Evolutionary conservation across 768 basidiomycete genomes (phyloP).

Genomic region (Boletus rex-veris): DNA sequence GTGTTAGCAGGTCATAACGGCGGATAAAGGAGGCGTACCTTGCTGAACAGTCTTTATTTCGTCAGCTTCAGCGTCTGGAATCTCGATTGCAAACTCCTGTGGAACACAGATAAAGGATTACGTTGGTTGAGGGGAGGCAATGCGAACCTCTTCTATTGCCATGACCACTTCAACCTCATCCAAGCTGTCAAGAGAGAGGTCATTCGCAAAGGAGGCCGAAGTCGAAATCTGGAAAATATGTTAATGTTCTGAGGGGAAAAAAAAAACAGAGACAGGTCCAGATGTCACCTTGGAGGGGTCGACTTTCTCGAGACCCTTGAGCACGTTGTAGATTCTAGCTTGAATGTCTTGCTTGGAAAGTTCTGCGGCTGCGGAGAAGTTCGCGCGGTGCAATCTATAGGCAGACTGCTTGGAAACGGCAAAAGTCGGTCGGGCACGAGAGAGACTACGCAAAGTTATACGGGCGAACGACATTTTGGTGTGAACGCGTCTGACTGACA

Average conservation of each 20-base stretch:
- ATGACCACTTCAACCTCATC: constrained; percentile 98
- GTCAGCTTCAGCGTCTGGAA: constrained; percentile 96
- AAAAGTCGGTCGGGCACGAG: constrained; percentile 27
- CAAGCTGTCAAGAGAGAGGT: constrained; percentile 77
- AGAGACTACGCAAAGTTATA: constrained; percentile 30
- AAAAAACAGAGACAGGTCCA: constrained; percentile 4
- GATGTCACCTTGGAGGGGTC: constrained; percentile 26
- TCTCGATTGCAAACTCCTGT: constrained; percentile 96
- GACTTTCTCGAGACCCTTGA: constrained; percentile 33
- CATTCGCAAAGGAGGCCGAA: constrained; percentile 52
- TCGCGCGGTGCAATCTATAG: constrained; percentile 30
- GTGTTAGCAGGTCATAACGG: neutral
- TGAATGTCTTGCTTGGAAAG: constrained; percentile 25
- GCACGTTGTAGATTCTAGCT: constrained; percentile 24
- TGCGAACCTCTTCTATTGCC: constrained; percentile 88
- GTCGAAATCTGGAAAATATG: constrained; percentile 50
- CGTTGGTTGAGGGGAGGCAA: constrained; percentile 1
- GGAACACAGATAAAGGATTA: neutral
- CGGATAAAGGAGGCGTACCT: constrained; percentile 48
- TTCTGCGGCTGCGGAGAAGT: constrained; percentile 28
- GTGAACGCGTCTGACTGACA: constrained; percentile 16
- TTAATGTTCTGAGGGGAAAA: constrained; percentile 27
- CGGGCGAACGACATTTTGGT: constrained; percentile 35
- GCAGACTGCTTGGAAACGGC: constrained; percentile 28
- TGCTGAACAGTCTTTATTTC: constrained; percentile 89